These are phyloP conservation scores for Ophiostoma fasciatum DNA, from an alignment of 2,329 filamentous ascomycete genomes.

Conservation along the genomic window DNA sequence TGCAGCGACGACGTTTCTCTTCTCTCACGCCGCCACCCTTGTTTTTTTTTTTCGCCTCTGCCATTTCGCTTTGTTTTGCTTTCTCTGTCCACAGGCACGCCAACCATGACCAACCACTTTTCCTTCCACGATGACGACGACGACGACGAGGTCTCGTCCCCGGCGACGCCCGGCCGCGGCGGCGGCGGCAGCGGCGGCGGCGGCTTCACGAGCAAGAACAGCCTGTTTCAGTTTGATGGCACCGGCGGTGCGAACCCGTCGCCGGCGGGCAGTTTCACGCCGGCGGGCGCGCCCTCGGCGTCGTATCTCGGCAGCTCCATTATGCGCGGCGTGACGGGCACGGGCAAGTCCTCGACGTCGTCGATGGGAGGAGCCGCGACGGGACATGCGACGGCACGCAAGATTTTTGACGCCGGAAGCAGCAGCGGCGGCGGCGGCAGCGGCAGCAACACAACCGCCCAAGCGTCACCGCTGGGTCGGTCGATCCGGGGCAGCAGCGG, in stretches of 20 bases:
- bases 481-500: constrained; percentile 23
- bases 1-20: no score
- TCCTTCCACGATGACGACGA: constrained; percentile 11
- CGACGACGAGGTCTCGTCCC: constrained; percentile 7
- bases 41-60: not conserved
- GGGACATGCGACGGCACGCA: constrained; percentile 5
- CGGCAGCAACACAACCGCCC: constrained; percentile 15
- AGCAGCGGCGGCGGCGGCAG: constrained; percentile 1
- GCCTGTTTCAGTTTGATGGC: constrained; percentile 25
- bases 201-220: constrained; percentile 6
- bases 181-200: not conserved
- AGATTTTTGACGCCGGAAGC: constrained; percentile 4
- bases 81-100: not conserved
- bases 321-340: constrained; percentile 22
- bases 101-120: constrained; percentile 11
- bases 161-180: constrained; percentile 8
- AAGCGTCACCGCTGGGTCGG: constrained; percentile 31
- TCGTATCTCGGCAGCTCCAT: constrained; percentile 41
- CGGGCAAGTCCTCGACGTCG: not conserved
- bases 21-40: not conserved
- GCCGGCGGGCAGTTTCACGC: constrained; percentile 39
- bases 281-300: constrained; percentile 38
- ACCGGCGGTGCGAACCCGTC: constrained; percentile 32
- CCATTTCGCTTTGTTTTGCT: not conserved
- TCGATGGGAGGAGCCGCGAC: not conserved